A percentile compares a stretch with the other conserved stretches of the same genome.
Evolutionary conservation across 2,329 filamentous ascomycete species (phyloP).

Genomic region (Truncatella angustata): DNA sequence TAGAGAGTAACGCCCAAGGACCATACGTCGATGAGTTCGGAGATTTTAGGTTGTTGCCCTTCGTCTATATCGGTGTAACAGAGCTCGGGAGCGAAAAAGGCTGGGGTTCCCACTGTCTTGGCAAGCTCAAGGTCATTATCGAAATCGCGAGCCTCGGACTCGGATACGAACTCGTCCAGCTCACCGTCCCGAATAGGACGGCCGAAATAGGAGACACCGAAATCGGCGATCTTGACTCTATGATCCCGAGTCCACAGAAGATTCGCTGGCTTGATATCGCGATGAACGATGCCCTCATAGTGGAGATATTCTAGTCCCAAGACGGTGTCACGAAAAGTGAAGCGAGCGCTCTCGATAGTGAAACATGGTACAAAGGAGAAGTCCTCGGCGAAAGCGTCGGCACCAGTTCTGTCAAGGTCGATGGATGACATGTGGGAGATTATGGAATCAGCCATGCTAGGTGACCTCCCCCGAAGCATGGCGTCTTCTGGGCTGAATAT

Average conservation of each 20-base stretch:
- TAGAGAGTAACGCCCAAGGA: conserved; percentile 94
- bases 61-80: conserved; percentile 80
- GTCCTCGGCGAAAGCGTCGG: conserved; percentile 76
- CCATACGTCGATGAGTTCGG: conserved; percentile 95
- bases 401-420: too few species aligned
- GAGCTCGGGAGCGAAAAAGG: conserved; percentile 95
- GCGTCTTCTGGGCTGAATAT: conserved; percentile 63
- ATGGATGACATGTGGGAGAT: conserved; percentile 68
- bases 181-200: conserved; percentile 82
- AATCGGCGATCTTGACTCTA: conserved; percentile 96
- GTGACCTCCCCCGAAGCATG: conserved; percentile 63
- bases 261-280: conserved; percentile 87
- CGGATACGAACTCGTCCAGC: conserved; percentile 69
- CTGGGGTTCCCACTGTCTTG: conserved; percentile 95
- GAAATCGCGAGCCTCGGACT: conserved; percentile 81
- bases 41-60: conserved; percentile 71
- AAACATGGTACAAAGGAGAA: conserved; percentile 92
- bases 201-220: conserved; percentile 96
- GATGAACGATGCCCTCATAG: conserved; percentile 80
- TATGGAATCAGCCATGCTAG: conserved; percentile 77
- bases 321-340: conserved; percentile 88
- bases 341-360: conserved; percentile 77
- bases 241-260: conserved; percentile 82
- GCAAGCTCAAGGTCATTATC: conserved; percentile 95
- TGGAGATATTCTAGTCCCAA: conserved; percentile 91